Percentiles rank a stretch among this genome's conserved stretches.
Conservation (phyloP, 805 yeast species). For the Teunomyces atbi region DNA sequence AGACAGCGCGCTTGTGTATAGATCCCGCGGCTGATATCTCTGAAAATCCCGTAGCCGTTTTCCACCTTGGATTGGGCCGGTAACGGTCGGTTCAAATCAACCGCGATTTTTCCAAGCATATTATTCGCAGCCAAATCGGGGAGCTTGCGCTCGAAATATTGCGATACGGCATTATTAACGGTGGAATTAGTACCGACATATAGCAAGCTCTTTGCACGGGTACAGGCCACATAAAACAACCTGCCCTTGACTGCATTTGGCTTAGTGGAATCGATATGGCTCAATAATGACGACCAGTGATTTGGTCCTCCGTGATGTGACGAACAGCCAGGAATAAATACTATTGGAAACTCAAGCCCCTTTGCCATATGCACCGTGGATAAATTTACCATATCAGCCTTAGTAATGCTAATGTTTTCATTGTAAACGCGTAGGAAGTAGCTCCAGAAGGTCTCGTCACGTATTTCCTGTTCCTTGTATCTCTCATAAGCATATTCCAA, state of each 20-base stretch:
- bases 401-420: constrained; percentile 29
- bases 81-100: not conserved
- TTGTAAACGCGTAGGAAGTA: constrained; percentile 42
- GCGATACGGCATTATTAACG: not conserved
- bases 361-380: constrained; percentile 75
- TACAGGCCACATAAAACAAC: constrained; percentile 61
- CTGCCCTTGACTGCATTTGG: constrained; percentile 33
- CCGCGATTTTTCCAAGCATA: not conserved
- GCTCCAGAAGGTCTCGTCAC: constrained; percentile 28
- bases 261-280: not conserved
- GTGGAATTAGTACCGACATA: constrained; percentile 26
- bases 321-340: constrained; percentile 42
- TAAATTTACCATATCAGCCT: constrained; percentile 42
- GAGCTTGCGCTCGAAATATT: not conserved
- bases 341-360: constrained; percentile 72
- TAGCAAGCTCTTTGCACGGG: constrained; percentile 54
- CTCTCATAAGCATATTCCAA: constrained; percentile 14
- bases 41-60: not conserved
- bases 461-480: constrained; percentile 8
- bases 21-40: not conserved
- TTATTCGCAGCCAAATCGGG: constrained; percentile 4
- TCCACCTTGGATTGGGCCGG: not conserved
- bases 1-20: not conserved
- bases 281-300: constrained; percentile 4
- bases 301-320: not conserved